Evolutionary conservation across 805 yeast genomes (phyloP), one percentile per base, ranked within the genome.

Genomic region (Ogataea kodamae): DNA sequence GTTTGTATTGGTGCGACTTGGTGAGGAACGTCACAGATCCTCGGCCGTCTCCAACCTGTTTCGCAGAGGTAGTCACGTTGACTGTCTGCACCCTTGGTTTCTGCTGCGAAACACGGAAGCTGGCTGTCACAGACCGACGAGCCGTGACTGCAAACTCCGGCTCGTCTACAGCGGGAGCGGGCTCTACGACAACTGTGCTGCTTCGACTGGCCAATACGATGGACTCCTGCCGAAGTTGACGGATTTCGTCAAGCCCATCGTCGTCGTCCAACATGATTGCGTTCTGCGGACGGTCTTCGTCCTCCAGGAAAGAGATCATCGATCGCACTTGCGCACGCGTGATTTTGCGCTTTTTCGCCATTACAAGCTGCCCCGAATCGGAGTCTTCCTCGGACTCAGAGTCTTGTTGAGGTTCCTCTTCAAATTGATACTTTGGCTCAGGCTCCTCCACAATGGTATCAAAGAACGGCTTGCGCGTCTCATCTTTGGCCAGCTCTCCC

Each of bases 381-480:
- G n/a, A n/a, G 2, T 43, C 45, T 18, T 46, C 47, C 6, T 59
- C 54, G 6, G 55, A 57, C 16, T 35, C 39, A 9, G 39, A 40
- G 11, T 39, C 47, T 2, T 53, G 60, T 14, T 54, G 44, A 2
- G 37, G 50, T 17, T 49, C 58, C 9, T 41, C 55, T 36, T 52
- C 57, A 40, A 52, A 49, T 13, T 42, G 48, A 24, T 42, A 43
- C 4, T 49, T 36, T 6, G 25, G 22, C 12, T 18, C 23, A 5
- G 74, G 81, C 13, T 39, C 44, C 5, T 30, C 30, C 16, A 77
- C 68, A 37, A 78, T 75, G 12, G 81, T 67, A 22, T 74, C 76
- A 50, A 78, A 82, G 48, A 83, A 83, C 1, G 90, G 85, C 45
- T 69, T 67, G 3, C 83, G 64, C 45, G 70, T 78, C 9, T 74